These are phyloP conservation scores for Pleurotus pulmonarius DNA, from an alignment of 768 basidiomycete species.

Conservation along the genomic window DNA sequence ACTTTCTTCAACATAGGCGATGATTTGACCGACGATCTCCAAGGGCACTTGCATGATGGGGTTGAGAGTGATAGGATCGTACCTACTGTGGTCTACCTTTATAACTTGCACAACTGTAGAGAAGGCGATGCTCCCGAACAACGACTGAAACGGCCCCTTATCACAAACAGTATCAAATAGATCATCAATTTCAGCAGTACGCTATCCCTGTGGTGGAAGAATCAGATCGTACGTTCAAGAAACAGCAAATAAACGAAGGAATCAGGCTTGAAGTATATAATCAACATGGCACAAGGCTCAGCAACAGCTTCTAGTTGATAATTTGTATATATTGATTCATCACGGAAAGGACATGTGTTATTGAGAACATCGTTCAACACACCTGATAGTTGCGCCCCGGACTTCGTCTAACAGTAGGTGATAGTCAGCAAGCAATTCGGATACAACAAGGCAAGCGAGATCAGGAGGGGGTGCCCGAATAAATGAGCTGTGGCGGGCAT, in stretches of 20 bases:
- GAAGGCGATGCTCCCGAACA: not conserved
- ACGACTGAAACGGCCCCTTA: too few relatives aligned
- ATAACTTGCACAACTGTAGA: not conserved
- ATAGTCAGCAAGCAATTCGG: not conserved
- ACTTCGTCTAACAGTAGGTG: not conserved
- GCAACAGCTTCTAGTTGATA: constrained; percentile 91
- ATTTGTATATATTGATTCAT: constrained; percentile 43
- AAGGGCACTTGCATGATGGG: not conserved
- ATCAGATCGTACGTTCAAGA: too few relatives aligned
- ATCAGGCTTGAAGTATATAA: not conserved
- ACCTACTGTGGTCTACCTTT: not conserved
- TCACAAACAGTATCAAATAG: too few relatives aligned
- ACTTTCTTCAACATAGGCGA: not conserved
- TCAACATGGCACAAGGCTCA: constrained; percentile 70
- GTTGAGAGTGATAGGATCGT: not conserved
- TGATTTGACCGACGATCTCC: not conserved
- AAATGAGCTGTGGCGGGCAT: constrained; percentile 90
- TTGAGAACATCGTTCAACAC: not conserved
- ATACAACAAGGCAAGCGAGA: constrained; percentile 13
- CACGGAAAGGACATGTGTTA: constrained; percentile 16
- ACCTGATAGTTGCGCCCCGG: not conserved
- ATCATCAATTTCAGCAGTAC: too few relatives aligned
- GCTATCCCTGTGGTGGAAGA: too few relatives aligned
- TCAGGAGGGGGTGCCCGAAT: constrained; percentile 81
- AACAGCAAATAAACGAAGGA: too few relatives aligned